Percentiles rank a stretch among this genome's conserved stretches.
phyloP scores from a whole-genome alignment of 768 basidiomycete species.

The Pleurotus giganteus region DNA sequence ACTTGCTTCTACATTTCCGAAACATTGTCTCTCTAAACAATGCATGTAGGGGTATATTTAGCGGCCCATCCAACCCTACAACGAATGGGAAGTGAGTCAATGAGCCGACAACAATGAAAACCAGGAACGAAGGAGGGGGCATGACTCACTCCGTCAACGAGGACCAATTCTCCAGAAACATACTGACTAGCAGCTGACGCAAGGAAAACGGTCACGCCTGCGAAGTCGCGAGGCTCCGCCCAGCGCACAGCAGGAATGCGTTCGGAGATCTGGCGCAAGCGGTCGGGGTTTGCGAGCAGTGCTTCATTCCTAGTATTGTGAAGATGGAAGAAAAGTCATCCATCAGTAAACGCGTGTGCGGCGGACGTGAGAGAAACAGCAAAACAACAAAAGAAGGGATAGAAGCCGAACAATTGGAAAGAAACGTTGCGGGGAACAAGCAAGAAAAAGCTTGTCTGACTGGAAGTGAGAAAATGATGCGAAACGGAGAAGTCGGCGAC shows the following conservation, averaged over 20 bases:
- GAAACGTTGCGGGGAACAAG: no score
- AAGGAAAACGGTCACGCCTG: slow-evolving; percentile 69
- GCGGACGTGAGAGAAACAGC: slow-evolving; percentile 2
- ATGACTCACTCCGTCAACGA: slow-evolving; percentile 63
- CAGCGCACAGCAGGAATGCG: slow-evolving; percentile 72
- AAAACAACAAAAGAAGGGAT: slow-evolving; percentile 1
- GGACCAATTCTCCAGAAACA: slow-evolving; percentile 66
- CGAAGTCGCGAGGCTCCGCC: slow-evolving; percentile 72
- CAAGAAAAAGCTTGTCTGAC: no score
- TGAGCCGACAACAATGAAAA: not conserved
- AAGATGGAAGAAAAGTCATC: not conserved
- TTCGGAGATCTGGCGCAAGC: slow-evolving; percentile 69
- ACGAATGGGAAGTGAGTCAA: slow-evolving; percentile 13
- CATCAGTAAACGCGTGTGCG: not conserved
- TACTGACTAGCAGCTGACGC: slow-evolving; percentile 70
- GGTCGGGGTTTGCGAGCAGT: slow-evolving; percentile 54
- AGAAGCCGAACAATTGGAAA: not conserved
- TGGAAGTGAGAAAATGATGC: no score
- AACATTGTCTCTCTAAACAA: not conserved
- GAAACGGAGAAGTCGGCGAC: no score
- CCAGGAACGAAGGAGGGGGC: slow-evolving; percentile 5
- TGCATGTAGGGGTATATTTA: slow-evolving; percentile 8
- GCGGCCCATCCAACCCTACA: slow-evolving; percentile 64
- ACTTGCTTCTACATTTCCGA: no score
- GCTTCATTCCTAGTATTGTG: slow-evolving; percentile 40